phyloP scores from a whole-genome alignment of 2,329 filamentous ascomycete species.

The Teratosphaeria nubilosa region DNA sequence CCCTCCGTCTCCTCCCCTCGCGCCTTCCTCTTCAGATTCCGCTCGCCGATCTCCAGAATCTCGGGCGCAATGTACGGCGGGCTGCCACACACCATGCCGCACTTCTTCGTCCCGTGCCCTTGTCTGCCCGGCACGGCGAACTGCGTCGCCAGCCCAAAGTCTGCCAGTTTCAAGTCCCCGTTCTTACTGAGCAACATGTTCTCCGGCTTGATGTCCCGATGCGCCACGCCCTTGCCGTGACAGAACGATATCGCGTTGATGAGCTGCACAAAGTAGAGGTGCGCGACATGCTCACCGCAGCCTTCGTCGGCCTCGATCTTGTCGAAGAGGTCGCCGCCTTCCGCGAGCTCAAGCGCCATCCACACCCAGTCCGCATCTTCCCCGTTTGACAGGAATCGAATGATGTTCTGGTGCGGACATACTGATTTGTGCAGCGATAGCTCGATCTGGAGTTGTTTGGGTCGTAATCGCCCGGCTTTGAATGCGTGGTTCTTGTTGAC shows the following conservation, averaged over 20 bases:
- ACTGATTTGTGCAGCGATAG: conserved; percentile 82
- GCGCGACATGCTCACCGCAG: conserved; percentile 87
- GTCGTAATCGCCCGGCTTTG: conserved; percentile 75
- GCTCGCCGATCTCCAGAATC: conserved; percentile 50
- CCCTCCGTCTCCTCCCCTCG: conserved; percentile 39
- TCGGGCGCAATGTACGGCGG: conserved; percentile 97
- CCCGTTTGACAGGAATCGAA: conserved; percentile 80
- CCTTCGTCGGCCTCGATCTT: conserved; percentile 98
- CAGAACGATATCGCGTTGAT: conserved; percentile 86
- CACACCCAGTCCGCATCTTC: conserved; percentile 84
- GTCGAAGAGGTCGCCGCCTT: conserved; percentile 94
- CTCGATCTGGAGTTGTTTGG: conserved; percentile 86
- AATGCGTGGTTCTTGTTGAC: conserved; percentile 96
- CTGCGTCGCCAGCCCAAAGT: conserved; percentile 91
- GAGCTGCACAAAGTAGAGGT: conserved; percentile 91
- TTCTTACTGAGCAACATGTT: conserved; percentile 82
- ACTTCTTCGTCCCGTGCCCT: conserved; percentile 56
- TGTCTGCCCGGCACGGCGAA: conserved; percentile 64
- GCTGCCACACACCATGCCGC: conserved; percentile 84
- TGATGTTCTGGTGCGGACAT: conserved; percentile 75
- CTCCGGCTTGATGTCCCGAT: conserved; percentile 68
- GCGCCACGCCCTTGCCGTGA: conserved; percentile 89
- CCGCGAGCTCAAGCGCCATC: conserved; percentile 97
- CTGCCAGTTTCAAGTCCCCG: conserved; percentile 85
- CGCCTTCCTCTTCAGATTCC: conserved; percentile 37